Evolutionary conservation across 1,284 basidiomycete species (phyloP), one percentile per base, ranked within the genome.

Genomic region (Omphalotus olearius): DNA sequence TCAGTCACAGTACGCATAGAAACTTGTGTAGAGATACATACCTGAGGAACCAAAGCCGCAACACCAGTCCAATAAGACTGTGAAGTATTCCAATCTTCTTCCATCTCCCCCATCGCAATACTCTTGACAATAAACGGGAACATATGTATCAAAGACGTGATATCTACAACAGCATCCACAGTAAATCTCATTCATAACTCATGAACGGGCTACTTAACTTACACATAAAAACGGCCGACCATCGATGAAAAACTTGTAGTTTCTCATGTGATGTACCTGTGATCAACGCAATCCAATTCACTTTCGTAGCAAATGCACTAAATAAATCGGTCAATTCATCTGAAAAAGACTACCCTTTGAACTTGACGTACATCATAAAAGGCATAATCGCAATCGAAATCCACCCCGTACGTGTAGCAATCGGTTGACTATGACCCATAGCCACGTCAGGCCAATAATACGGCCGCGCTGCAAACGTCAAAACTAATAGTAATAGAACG

Each of bases 221-320:
- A 69, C 68, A 68, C 66, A 69, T 69, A 26, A 69, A 51, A 51
- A 66, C 58, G 4, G 68, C 67, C 0, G 69, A 56, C 66, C 72
- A 72, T 37, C 71, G 69, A 53, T 75, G 73, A 57, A 67, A 70
- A 6, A 74, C 69, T 54, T 74, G 72, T 1, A 75, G 66, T 57
- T 71, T 71, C 58, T 74, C 73, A 56, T 74, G 72, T n/a, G 71
- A 71, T 10, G 67, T 64, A 16, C 70, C 69, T 5, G 71, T 70
- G 20, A 74, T 51, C 41, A 72, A 55, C 3, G 62, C 64, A 41
- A 75, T 60, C 40, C 66, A 56, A 58, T 74, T 74, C 49, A 69
- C 61, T 50, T 75, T 75, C n/a, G 66, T 66, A 1, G 67, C 69
- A 56, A 74, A 69, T 1, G 64, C 66, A 25, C 66, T 69, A 37